phyloP scores from a whole-genome alignment of 2,329 filamentous ascomycete genomes.

The Sclerotinia minor region DNA sequence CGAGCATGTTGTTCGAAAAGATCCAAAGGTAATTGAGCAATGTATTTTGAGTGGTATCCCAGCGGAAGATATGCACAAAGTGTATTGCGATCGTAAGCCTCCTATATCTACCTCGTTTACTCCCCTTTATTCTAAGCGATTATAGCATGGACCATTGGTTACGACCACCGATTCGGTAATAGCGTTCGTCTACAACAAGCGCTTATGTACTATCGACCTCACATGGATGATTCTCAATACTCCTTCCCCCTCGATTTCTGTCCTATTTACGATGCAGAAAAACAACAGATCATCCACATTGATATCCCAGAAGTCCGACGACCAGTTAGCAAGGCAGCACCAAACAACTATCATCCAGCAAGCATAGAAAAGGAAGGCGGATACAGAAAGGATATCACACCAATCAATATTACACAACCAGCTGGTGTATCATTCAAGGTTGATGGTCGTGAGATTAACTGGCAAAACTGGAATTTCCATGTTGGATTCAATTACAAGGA shows the following conservation, averaged over 20 bases:
- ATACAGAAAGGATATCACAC: constrained; percentile 77
- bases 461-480: constrained; percentile 94
- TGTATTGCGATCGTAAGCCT: constrained; percentile 80
- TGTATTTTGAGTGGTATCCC: constrained; percentile 81
- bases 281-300: constrained; percentile 59
- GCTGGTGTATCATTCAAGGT: constrained; percentile 86
- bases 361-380: constrained; percentile 73
- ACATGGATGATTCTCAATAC: constrained; percentile 85
- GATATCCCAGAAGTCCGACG: constrained; percentile 73
- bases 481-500: constrained; percentile 95
- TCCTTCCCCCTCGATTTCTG: constrained; percentile 91
- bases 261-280: constrained; percentile 83
- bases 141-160: constrained; percentile 86
- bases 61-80: constrained; percentile 84
- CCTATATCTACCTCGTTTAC: background rate
- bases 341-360: constrained; percentile 78
- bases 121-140: constrained; percentile 29
- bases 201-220: constrained; percentile 90
- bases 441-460: constrained; percentile 71
- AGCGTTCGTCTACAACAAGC: constrained; percentile 82
- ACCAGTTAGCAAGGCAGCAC: constrained; percentile 68
- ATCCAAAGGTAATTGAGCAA: constrained; percentile 87
- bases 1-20: constrained; percentile 71
- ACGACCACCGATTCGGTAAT: constrained; percentile 84
- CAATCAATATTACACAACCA: constrained; percentile 82